Conservation (phyloP, 2,329 filamentous ascomycete species). For the Claviceps purpurea region DNA sequence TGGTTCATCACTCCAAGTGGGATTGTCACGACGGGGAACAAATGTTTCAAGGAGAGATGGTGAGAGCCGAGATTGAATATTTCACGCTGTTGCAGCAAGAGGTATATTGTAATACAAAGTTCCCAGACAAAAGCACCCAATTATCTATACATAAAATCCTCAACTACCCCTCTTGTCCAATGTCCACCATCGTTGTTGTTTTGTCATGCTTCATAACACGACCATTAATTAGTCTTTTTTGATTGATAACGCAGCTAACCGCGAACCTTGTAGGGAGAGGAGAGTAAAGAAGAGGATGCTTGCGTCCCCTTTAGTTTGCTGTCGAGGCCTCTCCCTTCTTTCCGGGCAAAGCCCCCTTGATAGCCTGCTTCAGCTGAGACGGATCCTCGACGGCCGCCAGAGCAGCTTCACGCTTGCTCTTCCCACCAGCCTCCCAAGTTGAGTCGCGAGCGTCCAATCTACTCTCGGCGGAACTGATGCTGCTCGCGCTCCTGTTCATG, state of each 20-base stretch:
- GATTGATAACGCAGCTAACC: neutral
- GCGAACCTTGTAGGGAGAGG: too few relatives aligned
- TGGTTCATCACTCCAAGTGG: too few relatives aligned
- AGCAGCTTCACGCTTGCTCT: slow-evolving; percentile 39
- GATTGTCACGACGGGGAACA: too few relatives aligned
- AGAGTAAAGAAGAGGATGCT: too few relatives aligned
- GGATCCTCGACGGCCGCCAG: slow-evolving; percentile 39
- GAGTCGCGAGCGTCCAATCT: slow-evolving; percentile 33
- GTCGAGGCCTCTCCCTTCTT: slow-evolving; percentile 7
- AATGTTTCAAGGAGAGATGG: too few relatives aligned
- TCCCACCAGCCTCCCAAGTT: slow-evolving; percentile 24
- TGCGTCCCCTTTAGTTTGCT: neutral
- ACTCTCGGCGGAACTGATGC: slow-evolving; percentile 39
- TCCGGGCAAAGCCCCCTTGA: slow-evolving; percentile 15
- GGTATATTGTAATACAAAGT: neutral
- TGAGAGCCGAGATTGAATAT: too few relatives aligned
- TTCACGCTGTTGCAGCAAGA: neutral
- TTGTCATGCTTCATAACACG: neutral
- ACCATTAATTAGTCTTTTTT: too few relatives aligned
- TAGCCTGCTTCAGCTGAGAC: slow-evolving; percentile 25
- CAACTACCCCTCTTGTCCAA: neutral
- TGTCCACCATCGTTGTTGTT: neutral
- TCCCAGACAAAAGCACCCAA: neutral
- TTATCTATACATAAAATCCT: too few relatives aligned
- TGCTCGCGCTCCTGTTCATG: slow-evolving; percentile 40